phyloP scores from a whole-genome alignment of 2,329 filamentous ascomycete species.

The Aspergillus bombycis region DNA sequence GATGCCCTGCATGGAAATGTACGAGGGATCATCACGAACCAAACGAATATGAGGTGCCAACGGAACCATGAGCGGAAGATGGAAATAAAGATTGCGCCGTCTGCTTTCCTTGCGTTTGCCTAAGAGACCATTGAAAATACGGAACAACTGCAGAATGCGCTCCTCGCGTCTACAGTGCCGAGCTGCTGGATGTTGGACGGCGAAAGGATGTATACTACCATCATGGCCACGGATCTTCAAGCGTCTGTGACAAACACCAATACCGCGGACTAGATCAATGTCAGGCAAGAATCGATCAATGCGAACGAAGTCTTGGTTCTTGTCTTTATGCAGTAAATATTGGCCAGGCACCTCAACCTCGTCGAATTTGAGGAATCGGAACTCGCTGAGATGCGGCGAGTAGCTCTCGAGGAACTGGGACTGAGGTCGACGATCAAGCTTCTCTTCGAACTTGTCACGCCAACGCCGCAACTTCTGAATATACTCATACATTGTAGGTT shows the following conservation, averaged over 20 bases:
- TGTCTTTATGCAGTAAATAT: constrained; percentile 95
- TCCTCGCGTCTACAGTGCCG: constrained; percentile 92
- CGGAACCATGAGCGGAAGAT: constrained; percentile 92
- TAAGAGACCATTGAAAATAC: constrained; percentile 92
- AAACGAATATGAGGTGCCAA: constrained; percentile 92
- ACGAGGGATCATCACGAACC: constrained; percentile 92
- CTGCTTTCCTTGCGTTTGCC: constrained; percentile 93
- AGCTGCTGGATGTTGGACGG: constrained; percentile 92
- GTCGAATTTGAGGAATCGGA: constrained; percentile 96
- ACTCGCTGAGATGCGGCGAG: constrained; percentile 91
- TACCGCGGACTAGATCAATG: constrained; percentile 87
- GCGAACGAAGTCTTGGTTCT: constrained; percentile 97
- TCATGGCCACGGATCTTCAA: constrained; percentile 97
- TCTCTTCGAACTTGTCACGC: constrained; percentile 98
- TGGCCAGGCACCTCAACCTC: constrained; percentile 98
- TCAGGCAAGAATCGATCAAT: constrained; percentile 96
- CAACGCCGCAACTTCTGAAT: constrained; percentile 94
- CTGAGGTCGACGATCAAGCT: constrained; percentile 80
- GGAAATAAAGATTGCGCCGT: constrained; percentile 92
- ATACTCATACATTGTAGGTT: constrained; percentile 98
- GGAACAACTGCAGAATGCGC: constrained; percentile 91
- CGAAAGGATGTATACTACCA: constrained; percentile 94
- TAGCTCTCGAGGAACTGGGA: constrained; percentile 78
- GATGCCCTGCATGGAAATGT: constrained; percentile 89
- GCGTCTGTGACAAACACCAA: constrained; percentile 87